Conservation (phyloP, 306 rosid genomes). For the Cucurbita pepo region DNA sequence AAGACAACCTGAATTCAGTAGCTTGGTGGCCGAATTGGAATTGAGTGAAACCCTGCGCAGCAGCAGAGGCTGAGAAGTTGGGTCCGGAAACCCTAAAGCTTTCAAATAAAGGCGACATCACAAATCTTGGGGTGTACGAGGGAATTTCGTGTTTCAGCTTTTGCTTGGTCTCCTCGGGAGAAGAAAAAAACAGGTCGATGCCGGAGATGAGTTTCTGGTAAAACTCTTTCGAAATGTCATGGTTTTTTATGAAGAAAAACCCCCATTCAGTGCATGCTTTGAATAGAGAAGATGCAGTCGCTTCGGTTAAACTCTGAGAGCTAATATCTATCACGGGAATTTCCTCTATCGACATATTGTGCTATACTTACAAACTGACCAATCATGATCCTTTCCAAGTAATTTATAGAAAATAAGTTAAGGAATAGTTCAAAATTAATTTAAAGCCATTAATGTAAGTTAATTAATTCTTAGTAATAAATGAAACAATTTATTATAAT, state of each 20-base stretch:
- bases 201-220: conserved; percentile 20
- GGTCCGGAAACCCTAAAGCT: conserved; percentile 62
- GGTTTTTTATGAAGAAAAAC: conserved; percentile 58
- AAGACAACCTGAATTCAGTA: conserved; percentile 30
- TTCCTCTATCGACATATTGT: background rate
- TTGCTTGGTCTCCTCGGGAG: conserved; percentile 26
- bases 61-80: conserved; percentile 40
- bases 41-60: conserved; percentile 24
- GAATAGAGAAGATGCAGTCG: conserved; percentile 13
- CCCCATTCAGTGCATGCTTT: conserved; percentile 64
- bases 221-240: conserved; percentile 54
- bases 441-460: too few species aligned
- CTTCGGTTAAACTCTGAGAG: background rate
- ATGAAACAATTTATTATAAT: too few species aligned
- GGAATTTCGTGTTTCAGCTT: conserved; percentile 38
- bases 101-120: conserved; percentile 63
- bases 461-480: too few species aligned
- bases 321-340: background rate
- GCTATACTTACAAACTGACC: too few species aligned
- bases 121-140: conserved; percentile 54
- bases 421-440: too few species aligned
- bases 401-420: too few species aligned
- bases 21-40: conserved; percentile 24
- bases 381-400: too few species aligned
- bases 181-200: conserved; percentile 23